Evolutionary conservation across 164 flowering plant species (phyloP), one percentile per base, ranked within the genome.

Genomic region (Nymphaea colorata): DNA sequence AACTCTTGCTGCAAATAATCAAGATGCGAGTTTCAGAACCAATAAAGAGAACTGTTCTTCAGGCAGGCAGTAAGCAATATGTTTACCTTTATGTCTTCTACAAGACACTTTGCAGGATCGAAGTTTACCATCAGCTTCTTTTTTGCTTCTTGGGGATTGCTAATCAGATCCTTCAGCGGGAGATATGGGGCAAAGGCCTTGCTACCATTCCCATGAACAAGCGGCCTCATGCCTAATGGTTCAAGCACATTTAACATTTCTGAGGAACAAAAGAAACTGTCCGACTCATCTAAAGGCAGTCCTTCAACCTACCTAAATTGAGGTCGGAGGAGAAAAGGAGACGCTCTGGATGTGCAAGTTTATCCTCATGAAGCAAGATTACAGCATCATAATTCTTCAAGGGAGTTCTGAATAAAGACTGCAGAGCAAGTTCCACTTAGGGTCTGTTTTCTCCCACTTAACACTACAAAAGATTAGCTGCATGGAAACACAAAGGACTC

Each of bases 351-450:
- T 86, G 81, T 68, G 98, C 79, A 70, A 94, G 72, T 75, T 69
- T 84, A 70, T 91, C 87, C 61, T 85, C 72, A 70, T 94, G 99
- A 66, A 94, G 87, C 76, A 94, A 91, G 79, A 94, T 70, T 62
- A 94, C 83, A 3, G 94, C 99, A 81, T 91, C 93, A 67, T 89
- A 94, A 76, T 86, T 90, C 84, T 78, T 88, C 77, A 94, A 75
- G 43, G 96, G 98, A 59, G 98, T 91, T 47, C 93, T 82, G 76
- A 91, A 84, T 70, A 94, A 82, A 71, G 89, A 82, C 99, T 91
- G 86, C 74, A 79, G 78, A 41, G 53, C 53, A 45, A 45, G 11
- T 45, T 5, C 53, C 5, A 45, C 53, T 45, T 5, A 45, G 53
- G 11, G 11, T 45, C 11, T 45, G 53, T 45, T 25, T 25, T 25